Evolutionary conservation across 352 stramenopile genomes (phyloP), one percentile per base, ranked within the genome.

Genomic region (Globisporangium spiculum): DNA sequence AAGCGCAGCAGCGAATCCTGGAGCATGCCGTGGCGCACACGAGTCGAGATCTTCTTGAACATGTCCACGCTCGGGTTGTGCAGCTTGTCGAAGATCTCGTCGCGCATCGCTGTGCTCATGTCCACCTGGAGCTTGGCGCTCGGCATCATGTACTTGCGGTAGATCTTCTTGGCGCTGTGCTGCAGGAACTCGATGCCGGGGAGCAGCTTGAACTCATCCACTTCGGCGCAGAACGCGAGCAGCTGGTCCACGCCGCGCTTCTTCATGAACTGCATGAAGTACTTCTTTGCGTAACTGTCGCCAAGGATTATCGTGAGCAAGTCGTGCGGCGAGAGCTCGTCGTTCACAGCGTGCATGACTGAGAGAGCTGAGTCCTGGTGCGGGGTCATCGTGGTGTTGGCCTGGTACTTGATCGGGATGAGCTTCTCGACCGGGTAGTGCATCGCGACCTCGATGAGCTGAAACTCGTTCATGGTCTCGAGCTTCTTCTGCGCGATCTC

Each of bases 91-190:
- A 72, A 84, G 66, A 94, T 91, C 54, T 94, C 87, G 36, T 92
- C 80, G 12, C 87, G 85, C 83, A 94, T 93, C 7, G 81, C 76
- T 8, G 77, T 86, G 69, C 81, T 91, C 84, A 94, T 94, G 74
- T 94, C 87, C 0, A 94, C 87, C 63, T 94, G 87, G 30, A 94
- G 75, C 56, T 89, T 86, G 27, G 87, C 83, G 44, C 71, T 86
- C 18, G 84, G 83, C 60, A 90, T 74, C 55, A 94, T 89, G 65
- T 94, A 94, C 70, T 94, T 94, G 59, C 84, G 81, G 63, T 91
- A 93, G 63, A 94, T 90, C 70, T 94, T 94, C 72, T 91, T 92
- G 66, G 87, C 87, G 22, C 82, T 89, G 67, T 93, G 87, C 70
- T 94, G 87, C 24, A 94, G 75, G 62, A 88, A 94, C 67, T 94